Conservation (phyloP, 371 early-diverging fungal genomes). For the Mortierella sp. region DNA sequence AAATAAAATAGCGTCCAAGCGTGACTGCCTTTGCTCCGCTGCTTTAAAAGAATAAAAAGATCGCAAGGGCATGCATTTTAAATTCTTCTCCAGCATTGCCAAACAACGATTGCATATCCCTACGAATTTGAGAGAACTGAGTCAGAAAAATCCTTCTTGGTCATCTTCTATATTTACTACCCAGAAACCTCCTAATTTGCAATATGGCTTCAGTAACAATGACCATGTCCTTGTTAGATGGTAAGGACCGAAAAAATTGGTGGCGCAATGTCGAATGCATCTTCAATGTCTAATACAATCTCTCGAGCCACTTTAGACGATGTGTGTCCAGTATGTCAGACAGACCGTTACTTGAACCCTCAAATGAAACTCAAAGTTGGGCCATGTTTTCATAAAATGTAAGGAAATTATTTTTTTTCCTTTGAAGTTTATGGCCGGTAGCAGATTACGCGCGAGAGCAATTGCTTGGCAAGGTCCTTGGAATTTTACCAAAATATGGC, state of each 20-base stretch:
- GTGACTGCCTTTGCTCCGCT: not conserved
- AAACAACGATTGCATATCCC: too few relatives aligned
- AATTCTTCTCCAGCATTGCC: too few relatives aligned
- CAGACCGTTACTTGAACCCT: conserved; percentile 95
- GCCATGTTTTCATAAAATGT: conserved; percentile 99
- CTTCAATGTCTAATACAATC: too few relatives aligned
- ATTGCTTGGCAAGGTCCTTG: not conserved
- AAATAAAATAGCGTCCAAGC: not conserved
- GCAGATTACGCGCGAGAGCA: too few relatives aligned
- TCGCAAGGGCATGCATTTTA: too few relatives aligned
- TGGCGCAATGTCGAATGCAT: conserved; percentile 7
- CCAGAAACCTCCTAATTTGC: not conserved
- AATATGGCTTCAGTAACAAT: conserved; percentile 21
- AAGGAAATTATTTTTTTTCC: conserved; percentile 24
- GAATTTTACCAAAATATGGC: not conserved
- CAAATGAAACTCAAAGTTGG: conserved; percentile 93
- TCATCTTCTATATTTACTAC: too few relatives aligned
- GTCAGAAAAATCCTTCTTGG: too few relatives aligned
- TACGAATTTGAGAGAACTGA: too few relatives aligned
- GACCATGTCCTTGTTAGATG: conserved; percentile 25
- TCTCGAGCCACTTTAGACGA: conserved; percentile 64
- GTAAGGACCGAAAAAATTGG: conserved; percentile 17
- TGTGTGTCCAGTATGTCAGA: conserved; percentile 96
- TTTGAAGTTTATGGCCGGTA: too few relatives aligned
- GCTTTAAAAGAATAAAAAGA: not conserved